Conservation (phyloP, 1,139 yeast genomes). For the Saccharomyces pastorianus region DNA sequence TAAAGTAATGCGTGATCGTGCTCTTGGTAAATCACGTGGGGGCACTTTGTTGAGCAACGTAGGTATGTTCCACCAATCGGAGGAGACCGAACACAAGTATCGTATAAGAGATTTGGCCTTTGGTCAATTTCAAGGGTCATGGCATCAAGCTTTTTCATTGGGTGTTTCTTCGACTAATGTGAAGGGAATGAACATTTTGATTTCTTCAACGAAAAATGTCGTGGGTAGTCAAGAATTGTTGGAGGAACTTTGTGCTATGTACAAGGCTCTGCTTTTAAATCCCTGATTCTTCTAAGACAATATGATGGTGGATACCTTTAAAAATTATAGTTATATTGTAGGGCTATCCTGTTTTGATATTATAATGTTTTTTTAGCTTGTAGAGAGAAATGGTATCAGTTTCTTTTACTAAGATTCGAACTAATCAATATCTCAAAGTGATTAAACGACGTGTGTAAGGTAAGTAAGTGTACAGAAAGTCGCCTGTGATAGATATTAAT, state of each 20-base stretch:
- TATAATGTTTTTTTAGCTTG: neutral
- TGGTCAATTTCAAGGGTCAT: neutral
- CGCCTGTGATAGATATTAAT: neutral
- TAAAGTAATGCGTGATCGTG: neutral
- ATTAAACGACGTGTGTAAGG: neutral
- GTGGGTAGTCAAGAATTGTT: slow-evolving; percentile 3
- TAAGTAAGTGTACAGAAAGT: neutral
- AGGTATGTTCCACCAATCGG: neutral
- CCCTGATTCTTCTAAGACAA: neutral
- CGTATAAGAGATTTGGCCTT: slow-evolving; percentile 4
- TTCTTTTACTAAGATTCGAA: neutral
- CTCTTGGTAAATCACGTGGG: neutral
- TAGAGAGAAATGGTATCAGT: neutral
- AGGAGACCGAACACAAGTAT: slow-evolving; percentile 1
- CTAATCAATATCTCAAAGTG: neutral
- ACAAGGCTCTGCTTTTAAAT: slow-evolving; percentile 1
- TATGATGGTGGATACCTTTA: neutral
- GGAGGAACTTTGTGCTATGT: slow-evolving; percentile 5
- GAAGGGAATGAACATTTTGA: slow-evolving; percentile 6
- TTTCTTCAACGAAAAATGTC: slow-evolving; percentile 6
- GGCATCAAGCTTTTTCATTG: slow-evolving; percentile 4
- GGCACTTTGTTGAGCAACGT: neutral
- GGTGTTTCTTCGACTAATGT: slow-evolving; percentile 8
- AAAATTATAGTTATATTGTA: neutral
- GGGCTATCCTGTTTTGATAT: neutral